These are phyloP conservation scores for Aspergillus unguis DNA, from an alignment of 2,329 filamentous ascomycete species.

Conservation along the genomic window DNA sequence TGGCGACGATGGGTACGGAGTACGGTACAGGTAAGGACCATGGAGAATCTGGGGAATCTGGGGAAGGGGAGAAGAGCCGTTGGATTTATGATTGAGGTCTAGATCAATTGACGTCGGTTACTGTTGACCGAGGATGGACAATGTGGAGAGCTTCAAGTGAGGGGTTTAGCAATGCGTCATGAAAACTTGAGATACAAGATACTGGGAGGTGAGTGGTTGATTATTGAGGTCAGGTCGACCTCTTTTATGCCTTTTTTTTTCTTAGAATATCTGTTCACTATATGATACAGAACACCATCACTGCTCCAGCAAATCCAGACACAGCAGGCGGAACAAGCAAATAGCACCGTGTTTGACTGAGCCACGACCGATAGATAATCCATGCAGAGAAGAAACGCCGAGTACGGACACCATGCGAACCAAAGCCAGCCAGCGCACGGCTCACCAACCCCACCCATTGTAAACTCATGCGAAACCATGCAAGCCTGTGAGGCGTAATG, in stretches of 20 bases:
- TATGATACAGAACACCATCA: slow-evolving; percentile 11
- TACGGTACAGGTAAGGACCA: not conserved
- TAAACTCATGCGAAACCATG: slow-evolving; percentile 18
- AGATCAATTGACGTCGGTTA: not conserved
- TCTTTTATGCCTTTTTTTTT: slow-evolving; percentile 13
- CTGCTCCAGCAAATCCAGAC: not conserved
- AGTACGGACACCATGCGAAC: slow-evolving; percentile 16
- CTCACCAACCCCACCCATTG: slow-evolving; percentile 18
- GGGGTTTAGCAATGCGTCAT: not conserved
- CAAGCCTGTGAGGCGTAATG: slow-evolving; percentile 21
- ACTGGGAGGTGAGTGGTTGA: too few species aligned
- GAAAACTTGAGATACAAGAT: too few species aligned
- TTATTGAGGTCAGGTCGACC: not conserved
- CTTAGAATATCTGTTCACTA: not conserved
- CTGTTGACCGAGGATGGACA: not conserved
- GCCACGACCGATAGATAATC: slow-evolving; percentile 12
- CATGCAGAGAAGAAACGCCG: slow-evolving; percentile 20
- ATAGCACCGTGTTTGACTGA: not conserved
- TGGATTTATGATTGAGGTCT: not conserved
- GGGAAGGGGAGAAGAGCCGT: not conserved
- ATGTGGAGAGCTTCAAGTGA: not conserved
- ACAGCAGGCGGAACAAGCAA: slow-evolving; percentile 5
- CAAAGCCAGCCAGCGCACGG: slow-evolving; percentile 12
- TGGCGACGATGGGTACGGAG: not conserved
- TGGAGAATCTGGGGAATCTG: not conserved